Evolutionary conservation across 768 basidiomycete genomes (phyloP).

Genomic region (Trametes coccinea): DNA sequence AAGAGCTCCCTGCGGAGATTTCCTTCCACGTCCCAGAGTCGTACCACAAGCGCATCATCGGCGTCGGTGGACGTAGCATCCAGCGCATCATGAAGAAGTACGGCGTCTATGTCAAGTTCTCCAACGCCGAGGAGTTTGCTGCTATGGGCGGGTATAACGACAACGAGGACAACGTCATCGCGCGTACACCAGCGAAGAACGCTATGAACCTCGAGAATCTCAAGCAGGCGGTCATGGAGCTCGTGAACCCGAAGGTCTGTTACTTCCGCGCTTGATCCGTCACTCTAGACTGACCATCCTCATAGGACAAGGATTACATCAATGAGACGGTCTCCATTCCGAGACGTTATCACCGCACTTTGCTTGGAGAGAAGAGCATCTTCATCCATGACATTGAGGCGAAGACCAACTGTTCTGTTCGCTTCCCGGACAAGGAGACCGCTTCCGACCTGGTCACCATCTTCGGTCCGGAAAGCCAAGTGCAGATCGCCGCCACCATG

Average conservation of each 20-base stretch:
- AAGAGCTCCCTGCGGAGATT: conserved; percentile 97
- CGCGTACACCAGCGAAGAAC: conserved; percentile 98
- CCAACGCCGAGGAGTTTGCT: conserved; percentile 96
- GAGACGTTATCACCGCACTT: conserved; percentile 89
- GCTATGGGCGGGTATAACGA: conserved; percentile 92
- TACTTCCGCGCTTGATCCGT: background rate
- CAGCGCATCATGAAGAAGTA: conserved; percentile 99
- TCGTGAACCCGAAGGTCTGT: conserved; percentile 91
- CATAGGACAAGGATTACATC: conserved; percentile 94
- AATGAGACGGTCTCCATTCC: conserved; percentile 93
- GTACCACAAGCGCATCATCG: conserved; percentile 99
- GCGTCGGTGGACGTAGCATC: conserved; percentile 96
- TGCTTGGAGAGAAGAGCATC: conserved; percentile 94
- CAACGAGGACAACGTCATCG: conserved; percentile 98
- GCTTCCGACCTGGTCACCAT: conserved; percentile 96
- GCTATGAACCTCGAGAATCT: conserved; percentile 92
- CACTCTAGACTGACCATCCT: background rate
- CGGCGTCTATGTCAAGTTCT: conserved; percentile 99
- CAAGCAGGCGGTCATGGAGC: conserved; percentile 95
- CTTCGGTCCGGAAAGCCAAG: conserved; percentile 95
- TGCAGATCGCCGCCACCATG: conserved; percentile 96
- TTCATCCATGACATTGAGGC: conserved; percentile 97
- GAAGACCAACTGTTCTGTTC: conserved; percentile 92
- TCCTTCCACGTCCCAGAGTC: conserved; percentile 98
- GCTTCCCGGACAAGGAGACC: conserved; percentile 90